Evolutionary conservation across 1,284 basidiomycete species (phyloP).

Genomic region (Trichosporon ovoides): DNA sequence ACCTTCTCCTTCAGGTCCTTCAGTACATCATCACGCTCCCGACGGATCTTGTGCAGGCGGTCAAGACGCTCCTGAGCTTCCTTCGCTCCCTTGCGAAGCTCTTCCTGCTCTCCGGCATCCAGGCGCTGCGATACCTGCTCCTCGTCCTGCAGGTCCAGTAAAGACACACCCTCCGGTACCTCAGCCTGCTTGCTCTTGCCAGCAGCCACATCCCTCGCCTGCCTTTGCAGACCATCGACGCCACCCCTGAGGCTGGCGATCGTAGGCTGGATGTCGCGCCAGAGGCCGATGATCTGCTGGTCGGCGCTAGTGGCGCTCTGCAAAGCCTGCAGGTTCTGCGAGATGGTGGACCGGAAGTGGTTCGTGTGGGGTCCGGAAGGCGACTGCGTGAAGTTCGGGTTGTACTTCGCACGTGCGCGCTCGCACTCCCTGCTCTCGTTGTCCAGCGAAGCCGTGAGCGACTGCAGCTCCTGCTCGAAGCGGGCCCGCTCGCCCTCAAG

Average conservation of each 20-base stretch:
- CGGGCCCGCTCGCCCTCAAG: slow-evolving; percentile 60
- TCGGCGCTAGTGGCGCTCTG: slow-evolving; percentile 76
- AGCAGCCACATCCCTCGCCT: slow-evolving; percentile 61
- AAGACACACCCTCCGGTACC: slow-evolving; percentile 27
- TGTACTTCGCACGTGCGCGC: slow-evolving; percentile 73
- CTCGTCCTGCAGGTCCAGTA: slow-evolving; percentile 57
- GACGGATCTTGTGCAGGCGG: slow-evolving; percentile 70
- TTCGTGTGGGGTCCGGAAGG: slow-evolving; percentile 72
- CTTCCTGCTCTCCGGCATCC: slow-evolving; percentile 55
- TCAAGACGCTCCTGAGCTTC: slow-evolving; percentile 74
- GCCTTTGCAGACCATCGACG: slow-evolving; percentile 55
- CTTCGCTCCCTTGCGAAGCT: slow-evolving; percentile 63
- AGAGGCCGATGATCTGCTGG: slow-evolving; percentile 66
- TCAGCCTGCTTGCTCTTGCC: slow-evolving; percentile 50
- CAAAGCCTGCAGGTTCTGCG: slow-evolving; percentile 68
- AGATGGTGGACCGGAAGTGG: slow-evolving; percentile 69
- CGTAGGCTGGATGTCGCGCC: slow-evolving; percentile 66
- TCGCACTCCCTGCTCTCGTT: slow-evolving; percentile 77
- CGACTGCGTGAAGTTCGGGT: slow-evolving; percentile 82
- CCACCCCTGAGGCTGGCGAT: slow-evolving; percentile 58
- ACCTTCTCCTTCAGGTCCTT: slow-evolving; percentile 81
- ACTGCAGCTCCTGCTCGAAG: slow-evolving; percentile 61
- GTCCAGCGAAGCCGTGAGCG: slow-evolving; percentile 62
- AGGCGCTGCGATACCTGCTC: slow-evolving; percentile 45
- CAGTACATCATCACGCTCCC: slow-evolving; percentile 77